Evolutionary conservation across 768 basidiomycete species (phyloP).

Genomic region (Trametes coccinea): DNA sequence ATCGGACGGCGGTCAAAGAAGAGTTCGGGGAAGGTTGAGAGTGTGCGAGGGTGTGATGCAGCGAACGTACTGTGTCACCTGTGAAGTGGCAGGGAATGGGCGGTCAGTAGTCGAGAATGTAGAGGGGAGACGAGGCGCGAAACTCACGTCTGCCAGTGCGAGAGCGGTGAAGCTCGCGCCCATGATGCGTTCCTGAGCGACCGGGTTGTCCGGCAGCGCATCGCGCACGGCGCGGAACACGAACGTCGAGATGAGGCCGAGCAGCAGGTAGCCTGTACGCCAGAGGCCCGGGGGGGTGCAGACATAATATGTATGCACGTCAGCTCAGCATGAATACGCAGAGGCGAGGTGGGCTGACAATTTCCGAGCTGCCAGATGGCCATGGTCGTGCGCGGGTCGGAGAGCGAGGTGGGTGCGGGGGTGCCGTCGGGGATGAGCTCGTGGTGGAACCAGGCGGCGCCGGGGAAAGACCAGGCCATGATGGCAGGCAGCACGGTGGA

Average conservation of each 20-base stretch:
- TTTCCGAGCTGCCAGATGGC: constrained; percentile 69
- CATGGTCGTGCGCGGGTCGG: constrained; percentile 58
- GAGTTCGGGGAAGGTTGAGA: neutral
- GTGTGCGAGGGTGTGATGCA: neutral
- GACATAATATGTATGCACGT: no score
- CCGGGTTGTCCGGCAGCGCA: constrained; percentile 53
- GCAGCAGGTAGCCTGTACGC: constrained; percentile 55
- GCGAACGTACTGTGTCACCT: constrained; percentile 61
- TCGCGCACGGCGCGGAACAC: constrained; percentile 70
- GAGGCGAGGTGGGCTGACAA: constrained; percentile 41
- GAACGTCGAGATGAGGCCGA: constrained; percentile 64
- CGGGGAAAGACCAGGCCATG: constrained; percentile 57
- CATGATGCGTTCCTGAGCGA: constrained; percentile 67
- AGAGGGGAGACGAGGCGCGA: neutral
- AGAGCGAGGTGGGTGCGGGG: constrained; percentile 29
- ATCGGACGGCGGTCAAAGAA: neutral
- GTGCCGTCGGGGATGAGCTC: constrained; percentile 56
- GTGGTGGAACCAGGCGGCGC: constrained; percentile 66
- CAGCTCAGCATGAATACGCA: neutral
- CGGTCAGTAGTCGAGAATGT: constrained; percentile 1
- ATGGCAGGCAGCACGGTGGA: constrained; percentile 53
- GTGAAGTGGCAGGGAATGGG: neutral
- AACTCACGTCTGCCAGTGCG: constrained; percentile 68
- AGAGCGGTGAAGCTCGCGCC: constrained; percentile 63
- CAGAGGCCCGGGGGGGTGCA: no score